Conservation (phyloP, 1,139 yeast species). For the Pichia sp. region DNA sequence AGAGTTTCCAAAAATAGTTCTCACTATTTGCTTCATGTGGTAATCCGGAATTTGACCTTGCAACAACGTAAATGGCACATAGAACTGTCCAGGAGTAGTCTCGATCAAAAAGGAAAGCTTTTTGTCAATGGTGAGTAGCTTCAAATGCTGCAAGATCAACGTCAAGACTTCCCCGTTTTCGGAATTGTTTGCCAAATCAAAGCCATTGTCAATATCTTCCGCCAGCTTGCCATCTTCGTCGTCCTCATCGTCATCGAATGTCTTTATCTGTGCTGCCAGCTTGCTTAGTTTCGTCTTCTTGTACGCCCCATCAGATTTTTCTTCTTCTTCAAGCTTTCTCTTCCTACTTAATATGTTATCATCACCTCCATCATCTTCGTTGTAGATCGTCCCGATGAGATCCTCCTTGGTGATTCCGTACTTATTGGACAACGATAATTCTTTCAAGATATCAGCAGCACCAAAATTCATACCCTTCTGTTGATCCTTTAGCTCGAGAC, state of each 20-base stretch:
- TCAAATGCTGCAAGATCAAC: slow-evolving; percentile 42
- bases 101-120: slow-evolving; percentile 46
- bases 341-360: slow-evolving; percentile 27
- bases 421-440: slow-evolving; percentile 37
- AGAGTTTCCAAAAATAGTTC: slow-evolving; percentile 28
- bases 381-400: slow-evolving; percentile 45
- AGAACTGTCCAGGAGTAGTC: slow-evolving; percentile 40
- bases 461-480: slow-evolving; percentile 36
- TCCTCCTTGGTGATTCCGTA: slow-evolving; percentile 30
- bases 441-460: slow-evolving; percentile 49
- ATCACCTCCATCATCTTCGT: slow-evolving; percentile 34
- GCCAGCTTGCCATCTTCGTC: slow-evolving; percentile 29
- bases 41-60: slow-evolving; percentile 45
- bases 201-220: slow-evolving; percentile 24
- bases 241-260: slow-evolving; percentile 33
- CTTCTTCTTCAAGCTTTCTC: slow-evolving; percentile 21
- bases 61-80: slow-evolving; percentile 43
- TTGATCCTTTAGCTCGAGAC: slow-evolving; percentile 26
- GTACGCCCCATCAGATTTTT: slow-evolving; percentile 2
- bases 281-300: slow-evolving; percentile 28
- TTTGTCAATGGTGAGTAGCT: slow-evolving; percentile 44
- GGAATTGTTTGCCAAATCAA: slow-evolving; percentile 8
- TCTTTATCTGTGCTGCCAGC: slow-evolving; percentile 15
- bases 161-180: slow-evolving; percentile 20
- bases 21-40: slow-evolving; percentile 37